Evolutionary conservation across 1,284 basidiomycete species (phyloP), one percentile per base, ranked within the genome.

Genomic region (Ceratobasidium sp.): DNA sequence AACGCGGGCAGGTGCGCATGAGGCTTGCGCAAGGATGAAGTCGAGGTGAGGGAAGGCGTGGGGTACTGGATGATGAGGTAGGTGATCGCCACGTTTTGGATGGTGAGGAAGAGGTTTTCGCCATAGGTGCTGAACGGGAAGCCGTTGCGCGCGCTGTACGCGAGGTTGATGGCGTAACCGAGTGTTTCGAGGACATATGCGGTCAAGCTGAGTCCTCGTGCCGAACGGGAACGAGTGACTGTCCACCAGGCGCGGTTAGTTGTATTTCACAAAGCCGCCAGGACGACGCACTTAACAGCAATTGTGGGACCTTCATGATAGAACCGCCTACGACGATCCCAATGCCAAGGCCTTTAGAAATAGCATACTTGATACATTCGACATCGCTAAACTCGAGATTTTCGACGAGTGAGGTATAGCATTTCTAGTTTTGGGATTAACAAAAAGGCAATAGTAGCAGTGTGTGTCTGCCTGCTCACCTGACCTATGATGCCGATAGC

Each of bases 51-150:
- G 82, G 78, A 14, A 82, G 80, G 46, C 88, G 86, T 10, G 86
- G 83, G 71, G 82, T 91, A 93, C 83, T 87, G 86, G 59, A 94
- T 87, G 83, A 97, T 96, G 82, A 96, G 91, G 80, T 94, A 87
- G 41, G 93, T 94, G 83, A 96, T 94, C 84, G 93, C 80, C 80
- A 92, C 87, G 85, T 96, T 96, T 84, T 96, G 95, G 62, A 95
- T 82, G 33, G 94, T 92, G 74, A 97, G 89, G 88, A 96, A 96
- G 79, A 95, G 84, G 86, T 96, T 97, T 84, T 97, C 96, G 82
- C 97, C 97, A 81, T 98, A 99, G 0, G 97, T 98, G 50, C 94
- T 96, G 87, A 98, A 97, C 0, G 97, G 96, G 84, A 97, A 96
- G 30, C 87, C 84, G 83, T 94, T 93, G 54, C 95, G 88, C 79